Conservation (phyloP, 2,329 filamentous ascomycete genomes). For the Fusarium chlamydosporum region DNA sequence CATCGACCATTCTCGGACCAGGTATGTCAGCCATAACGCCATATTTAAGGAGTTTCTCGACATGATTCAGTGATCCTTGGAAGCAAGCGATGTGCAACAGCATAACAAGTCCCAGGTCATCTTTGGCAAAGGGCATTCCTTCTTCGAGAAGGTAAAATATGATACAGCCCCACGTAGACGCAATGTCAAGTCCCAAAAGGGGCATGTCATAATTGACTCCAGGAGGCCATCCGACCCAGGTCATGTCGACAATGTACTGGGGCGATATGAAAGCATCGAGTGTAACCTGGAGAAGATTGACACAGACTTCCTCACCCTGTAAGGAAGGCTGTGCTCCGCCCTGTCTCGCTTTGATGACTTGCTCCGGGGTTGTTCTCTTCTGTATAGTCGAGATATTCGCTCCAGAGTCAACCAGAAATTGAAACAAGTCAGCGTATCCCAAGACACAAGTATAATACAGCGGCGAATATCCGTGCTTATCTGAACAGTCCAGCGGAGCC, state of each 20-base stretch:
- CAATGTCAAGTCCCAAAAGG: conserved; percentile 5
- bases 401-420: not conserved
- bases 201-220: conserved; percentile 8
- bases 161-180: conserved; percentile 16
- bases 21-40: rapidly evolving
- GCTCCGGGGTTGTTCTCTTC: not conserved
- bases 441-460: conserved; percentile 20
- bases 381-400: not conserved
- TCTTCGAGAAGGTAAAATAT: not conserved
- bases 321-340: rapidly evolving
- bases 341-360: not conserved
- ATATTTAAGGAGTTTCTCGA: not conserved
- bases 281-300: conserved; percentile 16
- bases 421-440: conserved; percentile 18
- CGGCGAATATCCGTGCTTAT: conserved; percentile 16
- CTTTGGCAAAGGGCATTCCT: not conserved
- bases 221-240: conserved; percentile 24
- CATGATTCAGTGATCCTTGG: not conserved
- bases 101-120: conserved; percentile 14
- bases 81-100: conserved; percentile 22
- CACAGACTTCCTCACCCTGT: not conserved
- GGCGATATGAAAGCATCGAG: conserved; percentile 30
- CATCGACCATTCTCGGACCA: conserved; percentile 8
- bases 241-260: conserved; percentile 17
- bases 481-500: not conserved